Percentiles rank a stretch among this genome's conserved stretches.
These are phyloP conservation scores for Pseudozyma sp. DNA, from an alignment of 1,284 basidiomycete species.

Conservation along the genomic window DNA sequence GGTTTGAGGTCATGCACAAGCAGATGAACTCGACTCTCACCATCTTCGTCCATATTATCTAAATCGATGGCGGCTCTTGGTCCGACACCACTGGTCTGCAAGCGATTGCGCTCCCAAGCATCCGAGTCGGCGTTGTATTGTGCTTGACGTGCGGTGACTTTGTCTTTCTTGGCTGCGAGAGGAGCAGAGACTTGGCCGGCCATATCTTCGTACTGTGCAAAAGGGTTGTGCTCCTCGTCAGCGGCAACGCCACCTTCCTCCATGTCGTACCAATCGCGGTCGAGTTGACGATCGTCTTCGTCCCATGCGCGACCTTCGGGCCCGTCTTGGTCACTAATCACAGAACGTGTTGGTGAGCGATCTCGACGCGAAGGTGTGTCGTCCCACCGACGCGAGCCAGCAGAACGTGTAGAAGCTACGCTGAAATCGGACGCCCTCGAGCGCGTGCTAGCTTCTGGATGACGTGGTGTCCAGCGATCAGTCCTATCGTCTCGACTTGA, in stretches of 20 bases:
- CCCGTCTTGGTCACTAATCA: slow-evolving; percentile 40
- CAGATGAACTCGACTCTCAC: slow-evolving; percentile 95
- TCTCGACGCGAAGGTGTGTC: slow-evolving; percentile 34
- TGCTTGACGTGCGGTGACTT: slow-evolving; percentile 68
- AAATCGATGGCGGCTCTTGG: slow-evolving; percentile 82
- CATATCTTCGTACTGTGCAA: slow-evolving; percentile 83
- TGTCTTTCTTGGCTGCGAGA: slow-evolving; percentile 47
- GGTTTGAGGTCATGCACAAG: slow-evolving; percentile 97
- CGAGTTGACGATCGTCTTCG: slow-evolving; percentile 52
- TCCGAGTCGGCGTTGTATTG: slow-evolving; percentile 89
- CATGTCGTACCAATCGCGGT: slow-evolving; percentile 66
- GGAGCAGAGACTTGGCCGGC: slow-evolving; percentile 70
- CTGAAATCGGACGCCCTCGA: slow-evolving; percentile 6
- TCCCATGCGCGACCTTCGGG: slow-evolving; percentile 53
- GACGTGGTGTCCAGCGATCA: slow-evolving; percentile 25
- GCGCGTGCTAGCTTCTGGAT: background rate
- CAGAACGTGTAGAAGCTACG: slow-evolving; percentile 26
- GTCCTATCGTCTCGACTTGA: background rate
- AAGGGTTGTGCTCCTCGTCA: slow-evolving; percentile 90
- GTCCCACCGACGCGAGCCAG: slow-evolving; percentile 49
- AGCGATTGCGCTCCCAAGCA: slow-evolving; percentile 96
- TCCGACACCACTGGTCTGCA: slow-evolving; percentile 93
- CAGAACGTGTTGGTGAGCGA: slow-evolving; percentile 4
- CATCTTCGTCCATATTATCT: slow-evolving; percentile 82
- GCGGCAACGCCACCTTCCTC: slow-evolving; percentile 68